A percentile compares a stretch with the other conserved stretches of the same genome.
Evolutionary conservation across 176 grass and related monocot genomes (phyloP).

Genomic region (Musa acuminata): DNA sequence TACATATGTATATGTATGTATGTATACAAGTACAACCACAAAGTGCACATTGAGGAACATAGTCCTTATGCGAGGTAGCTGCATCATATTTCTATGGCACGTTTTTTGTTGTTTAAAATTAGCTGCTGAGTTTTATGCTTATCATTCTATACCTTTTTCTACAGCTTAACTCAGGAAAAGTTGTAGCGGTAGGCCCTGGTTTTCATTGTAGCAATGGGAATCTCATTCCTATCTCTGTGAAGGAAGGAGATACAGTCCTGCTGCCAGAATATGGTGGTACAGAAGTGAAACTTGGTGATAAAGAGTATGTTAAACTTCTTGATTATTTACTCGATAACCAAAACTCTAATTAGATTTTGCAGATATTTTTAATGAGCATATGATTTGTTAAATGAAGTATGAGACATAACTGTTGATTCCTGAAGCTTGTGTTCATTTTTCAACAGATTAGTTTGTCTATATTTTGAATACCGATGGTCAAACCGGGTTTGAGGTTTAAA

Average conservation of each 20-base stretch:
- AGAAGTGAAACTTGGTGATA: conserved; percentile 87
- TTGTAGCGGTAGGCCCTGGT: conserved; percentile 80
- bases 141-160: conserved; percentile 8
- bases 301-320: conserved; percentile 43
- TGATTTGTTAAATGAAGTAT: too few species aligned
- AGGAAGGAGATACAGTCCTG: conserved; percentile 88
- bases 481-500: too few species aligned
- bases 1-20: too few species aligned
- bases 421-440: too few species aligned
- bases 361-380: too few species aligned
- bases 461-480: too few species aligned
- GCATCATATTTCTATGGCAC: not conserved
- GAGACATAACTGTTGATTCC: too few species aligned
- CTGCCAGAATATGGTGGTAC: conserved; percentile 85
- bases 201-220: conserved; percentile 63
- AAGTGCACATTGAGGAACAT: too few species aligned
- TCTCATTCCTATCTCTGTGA: conserved; percentile 57
- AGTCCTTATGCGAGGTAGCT: not conserved
- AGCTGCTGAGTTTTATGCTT: not conserved
- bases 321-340: not conserved
- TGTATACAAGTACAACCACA: too few species aligned
- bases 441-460: too few species aligned
- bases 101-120: not conserved
- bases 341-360: too few species aligned
- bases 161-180: conserved; percentile 79